Conservation (phyloP, 1,284 basidiomycete genomes). For the Cutaneotrichosporon curvatum region DNA sequence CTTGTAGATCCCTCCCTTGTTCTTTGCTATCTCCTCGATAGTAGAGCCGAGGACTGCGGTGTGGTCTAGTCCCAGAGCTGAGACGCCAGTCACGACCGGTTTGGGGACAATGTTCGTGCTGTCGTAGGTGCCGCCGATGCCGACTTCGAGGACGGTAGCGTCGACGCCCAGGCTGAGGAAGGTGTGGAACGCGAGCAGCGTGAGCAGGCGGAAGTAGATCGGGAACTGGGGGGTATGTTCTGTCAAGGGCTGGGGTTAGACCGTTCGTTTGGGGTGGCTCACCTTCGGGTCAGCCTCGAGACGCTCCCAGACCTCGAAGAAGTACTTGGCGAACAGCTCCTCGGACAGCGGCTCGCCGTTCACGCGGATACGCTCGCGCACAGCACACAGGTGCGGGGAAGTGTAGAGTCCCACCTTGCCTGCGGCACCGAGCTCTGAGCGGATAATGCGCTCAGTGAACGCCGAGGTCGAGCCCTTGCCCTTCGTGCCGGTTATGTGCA, state of each 20-base stretch:
- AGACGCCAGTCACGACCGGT: conserved; percentile 82
- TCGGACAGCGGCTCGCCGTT: conserved; percentile 87
- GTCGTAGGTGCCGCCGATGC: conserved; percentile 90
- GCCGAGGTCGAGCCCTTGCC: conserved; percentile 97
- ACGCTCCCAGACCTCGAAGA: conserved; percentile 94
- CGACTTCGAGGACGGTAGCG: conserved; percentile 92
- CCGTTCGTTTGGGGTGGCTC: conserved; percentile 15
- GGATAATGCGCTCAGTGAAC: conserved; percentile 58
- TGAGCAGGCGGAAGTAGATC: conserved; percentile 90
- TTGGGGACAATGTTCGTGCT: conserved; percentile 92
- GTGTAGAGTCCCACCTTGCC: conserved; percentile 71
- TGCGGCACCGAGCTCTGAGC: conserved; percentile 26
- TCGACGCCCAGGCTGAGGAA: conserved; percentile 68
- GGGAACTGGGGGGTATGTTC: conserved; percentile 59
- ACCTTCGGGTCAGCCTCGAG: conserved; percentile 65
- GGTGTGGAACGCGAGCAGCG: conserved; percentile 83
- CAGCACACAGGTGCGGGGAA: conserved; percentile 92
- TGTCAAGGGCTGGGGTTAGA: conserved; percentile 38
- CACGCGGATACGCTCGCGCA: conserved; percentile 90
- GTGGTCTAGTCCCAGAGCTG: conserved; percentile 89
- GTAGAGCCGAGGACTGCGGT: conserved; percentile 85
- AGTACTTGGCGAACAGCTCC: conserved; percentile 78
- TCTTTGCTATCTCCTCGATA: conserved; percentile 80
- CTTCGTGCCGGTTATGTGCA: conserved; percentile 98
- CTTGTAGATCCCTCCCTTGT: conserved; percentile 98